Base-by-base conservation (phyloP, 2,329 filamentous ascomycete species). In the Fusarium sp. region DNA sequence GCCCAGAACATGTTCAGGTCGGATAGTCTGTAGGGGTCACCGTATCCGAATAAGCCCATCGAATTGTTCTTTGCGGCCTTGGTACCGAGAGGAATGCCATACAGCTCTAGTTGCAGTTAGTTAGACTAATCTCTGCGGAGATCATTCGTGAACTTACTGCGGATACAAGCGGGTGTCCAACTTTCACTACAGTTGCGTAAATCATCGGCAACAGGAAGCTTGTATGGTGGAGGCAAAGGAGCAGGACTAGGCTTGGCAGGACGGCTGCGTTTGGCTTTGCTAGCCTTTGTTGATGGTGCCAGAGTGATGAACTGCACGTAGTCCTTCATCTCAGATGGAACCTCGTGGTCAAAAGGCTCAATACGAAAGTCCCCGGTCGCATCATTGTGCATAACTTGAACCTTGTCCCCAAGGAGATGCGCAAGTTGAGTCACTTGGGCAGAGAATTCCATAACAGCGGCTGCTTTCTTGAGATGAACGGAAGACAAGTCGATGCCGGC, bases 51-150 rank as follows among this genome's bases (percentile, higher is more conserved):
- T 1, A 56, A 4, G 10, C 54, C 48, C 47, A 56, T 44, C 0
- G 54, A 56, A 17, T 56, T 56, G 2, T 56, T 56, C 15, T 27
- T 33, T 14, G 54, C 54, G 0, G 54, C 54, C 9, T 54, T 56
- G 4, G 47, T 54, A 0, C 54, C 54, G 15, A 56, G 47, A 1
- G 54, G 54, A 14, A 56, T 15, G 1, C 22, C n/a, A 0, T 56
- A 56, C 4, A 56, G 37, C 0, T 56, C 54, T 56, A 6, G 6
- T n/a, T 4, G 1, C 14, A 2, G n/a, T 47, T 13, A 15, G 11
- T 33, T 2, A 41, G 17, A 4, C 0, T 1, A 4, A 33, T 0
- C 3, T 5, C 0, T 0, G 0, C 19, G 4, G 11, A 5, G 8
- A 2, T 3, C 3, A 3, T 0, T 39, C 3, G 7, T 13, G 4